Evolutionary conservation across 805 yeast species (phyloP), one percentile per base, ranked within the genome.

Genomic region (Diddensiella transvaalensis): DNA sequence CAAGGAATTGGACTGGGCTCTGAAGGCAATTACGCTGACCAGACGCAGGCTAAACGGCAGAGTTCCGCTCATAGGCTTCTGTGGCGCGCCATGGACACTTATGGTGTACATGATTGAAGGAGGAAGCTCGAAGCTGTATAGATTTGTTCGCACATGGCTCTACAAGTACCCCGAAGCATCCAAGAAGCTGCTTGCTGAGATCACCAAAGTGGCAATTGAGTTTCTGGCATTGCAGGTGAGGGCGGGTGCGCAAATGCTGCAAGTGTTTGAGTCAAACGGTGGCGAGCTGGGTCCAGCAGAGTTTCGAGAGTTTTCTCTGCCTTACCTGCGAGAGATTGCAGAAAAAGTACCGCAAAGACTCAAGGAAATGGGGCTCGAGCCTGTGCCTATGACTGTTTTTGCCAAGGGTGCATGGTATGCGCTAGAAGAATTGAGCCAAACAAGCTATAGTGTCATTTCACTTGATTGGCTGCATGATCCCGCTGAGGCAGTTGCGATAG

Each of bases 361-460:
- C 60, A 60, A 67, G 46, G 91, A 87, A 66, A 70, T 87, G 44
- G 95, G 91, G 2, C 65, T 85, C 6, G 95, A 87, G 53, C 69
- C 46, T n/a, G 82, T 93, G 19, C 99, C 99, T 26, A 70, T 93
- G 61, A 86, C 96, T 1, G 82, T 90, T 5, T 93, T 93, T 61
- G 89, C 97, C 23, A 93, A 90, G 70, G 96, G 96, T 38, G 93
- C 99, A 0, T 91, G 97, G 97, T 91, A 88, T 60, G 96, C 98
- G 3, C 72, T 93, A 44, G 90, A 91, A 57, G 85, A 83, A 47
- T 73, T 93, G 51, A 85, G 95, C 62, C 81, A 79, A 41, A 71
- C 86, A 4, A 93, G 90, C 10, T 93, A 87, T 68, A 82, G 89
- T 61, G 80, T 80, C 15, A 88, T 93, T n/a, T 89, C 97, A 1